Conservation (phyloP, 768 basidiomycete genomes). For the Tricholoma sp. region DNA sequence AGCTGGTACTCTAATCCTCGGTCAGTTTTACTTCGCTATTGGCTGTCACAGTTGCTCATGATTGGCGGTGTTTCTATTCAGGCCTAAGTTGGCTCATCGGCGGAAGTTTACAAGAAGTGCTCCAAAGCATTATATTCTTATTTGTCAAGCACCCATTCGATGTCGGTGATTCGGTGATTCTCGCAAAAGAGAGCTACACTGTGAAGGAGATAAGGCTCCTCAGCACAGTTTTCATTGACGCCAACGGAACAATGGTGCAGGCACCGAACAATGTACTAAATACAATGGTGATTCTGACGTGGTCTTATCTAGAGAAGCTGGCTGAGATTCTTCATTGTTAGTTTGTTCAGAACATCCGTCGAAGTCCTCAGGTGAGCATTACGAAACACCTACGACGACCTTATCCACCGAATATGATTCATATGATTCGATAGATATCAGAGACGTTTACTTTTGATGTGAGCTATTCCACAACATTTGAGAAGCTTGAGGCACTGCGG, state of each 20-base stretch:
- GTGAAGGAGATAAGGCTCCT: slow-evolving; percentile 87
- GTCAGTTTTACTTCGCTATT: slow-evolving; percentile 21
- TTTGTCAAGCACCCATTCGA: slow-evolving; percentile 86
- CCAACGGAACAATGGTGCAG: slow-evolving; percentile 56
- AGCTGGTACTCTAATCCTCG: slow-evolving; percentile 56
- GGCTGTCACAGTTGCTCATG: background rate
- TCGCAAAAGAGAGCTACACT: slow-evolving; percentile 55
- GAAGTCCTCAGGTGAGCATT: slow-evolving; percentile 55
- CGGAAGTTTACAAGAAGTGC: slow-evolving; percentile 69
- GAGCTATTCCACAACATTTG: slow-evolving; percentile 69
- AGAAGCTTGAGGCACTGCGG: slow-evolving; percentile 73
- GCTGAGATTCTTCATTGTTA: slow-evolving; percentile 18
- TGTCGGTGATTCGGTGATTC: slow-evolving; percentile 67
- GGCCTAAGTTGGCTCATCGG: slow-evolving; percentile 88
- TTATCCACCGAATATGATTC: background rate
- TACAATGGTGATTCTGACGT: slow-evolving; percentile 35
- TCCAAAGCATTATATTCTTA: slow-evolving; percentile 85
- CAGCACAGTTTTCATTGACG: slow-evolving; percentile 67
- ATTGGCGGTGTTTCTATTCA: slow-evolving; percentile 16
- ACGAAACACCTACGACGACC: background rate
- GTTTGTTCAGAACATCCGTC: slow-evolving; percentile 69
- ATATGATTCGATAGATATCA: slow-evolving; percentile 43
- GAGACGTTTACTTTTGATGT: slow-evolving; percentile 84
- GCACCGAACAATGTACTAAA: slow-evolving; percentile 65
- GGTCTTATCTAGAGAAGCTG: background rate